phyloP scores from a whole-genome alignment of 2,329 filamentous ascomycete genomes.

The Phaeosphaeria sp. region DNA sequence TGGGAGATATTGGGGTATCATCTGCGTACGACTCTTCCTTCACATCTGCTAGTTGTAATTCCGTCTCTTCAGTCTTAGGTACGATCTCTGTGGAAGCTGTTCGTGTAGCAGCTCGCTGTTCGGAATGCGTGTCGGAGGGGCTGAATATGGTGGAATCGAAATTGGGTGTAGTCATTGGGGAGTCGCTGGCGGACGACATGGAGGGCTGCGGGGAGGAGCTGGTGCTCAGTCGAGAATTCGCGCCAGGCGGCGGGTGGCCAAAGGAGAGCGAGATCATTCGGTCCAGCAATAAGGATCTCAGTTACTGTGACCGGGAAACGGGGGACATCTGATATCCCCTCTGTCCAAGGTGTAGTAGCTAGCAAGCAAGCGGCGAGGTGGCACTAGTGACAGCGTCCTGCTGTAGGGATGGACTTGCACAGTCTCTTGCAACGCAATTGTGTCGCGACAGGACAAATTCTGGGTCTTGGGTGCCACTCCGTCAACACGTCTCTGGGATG shows the following conservation, averaged over 20 bases:
- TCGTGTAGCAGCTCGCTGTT: conserved; percentile 33
- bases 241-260: conserved; percentile 44
- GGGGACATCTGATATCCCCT: conserved; percentile 35
- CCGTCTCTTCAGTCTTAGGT: conserved; percentile 63
- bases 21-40: conserved; percentile 44
- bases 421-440: conserved; percentile 10
- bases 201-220: conserved; percentile 50
- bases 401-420: conserved; percentile 2
- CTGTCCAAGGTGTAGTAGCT: conserved; percentile 8
- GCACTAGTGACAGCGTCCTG: background rate
- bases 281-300: conserved; percentile 19
- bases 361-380: conserved; percentile 9
- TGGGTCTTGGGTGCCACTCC: background rate
- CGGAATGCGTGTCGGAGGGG: conserved; percentile 32
- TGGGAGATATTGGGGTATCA: conserved; percentile 42
- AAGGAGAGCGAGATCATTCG: conserved; percentile 47
- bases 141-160: conserved; percentile 39
- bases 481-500: conserved; percentile 19
- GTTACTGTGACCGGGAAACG: conserved; percentile 22
- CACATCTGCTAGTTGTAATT: conserved; percentile 50
- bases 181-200: conserved; percentile 50
- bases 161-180: conserved; percentile 44
- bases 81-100: conserved; percentile 47
- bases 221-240: conserved; percentile 45
- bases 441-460: background rate